phyloP scores from a whole-genome alignment of 1,139 yeast species.

The Eremothecium cymbalariae region DNA sequence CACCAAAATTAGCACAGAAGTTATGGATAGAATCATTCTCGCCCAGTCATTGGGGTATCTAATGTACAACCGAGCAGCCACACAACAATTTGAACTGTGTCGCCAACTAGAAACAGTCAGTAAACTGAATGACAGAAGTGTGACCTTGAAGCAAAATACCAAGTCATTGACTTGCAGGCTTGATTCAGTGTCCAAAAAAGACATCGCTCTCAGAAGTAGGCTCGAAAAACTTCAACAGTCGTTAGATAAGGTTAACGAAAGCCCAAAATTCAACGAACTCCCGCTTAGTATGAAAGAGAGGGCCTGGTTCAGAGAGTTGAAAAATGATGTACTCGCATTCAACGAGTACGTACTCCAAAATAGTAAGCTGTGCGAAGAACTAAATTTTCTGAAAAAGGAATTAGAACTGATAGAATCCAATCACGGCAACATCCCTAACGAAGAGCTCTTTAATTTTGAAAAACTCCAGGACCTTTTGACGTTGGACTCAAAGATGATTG shows the following conservation, averaged over 20 bases:
- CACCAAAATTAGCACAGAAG: constrained; percentile 20
- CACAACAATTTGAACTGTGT: constrained; percentile 32
- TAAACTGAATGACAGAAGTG: constrained; percentile 14
- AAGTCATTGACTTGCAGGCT: constrained; percentile 12
- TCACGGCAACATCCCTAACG: not conserved
- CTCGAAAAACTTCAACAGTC: constrained; percentile 28
- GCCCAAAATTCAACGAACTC: constrained; percentile 19
- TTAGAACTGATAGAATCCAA: constrained; percentile 7
- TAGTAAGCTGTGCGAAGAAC: constrained; percentile 19
- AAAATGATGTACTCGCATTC: constrained; percentile 28
- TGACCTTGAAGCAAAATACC: constrained; percentile 7
- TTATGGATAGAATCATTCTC: constrained; percentile 17
- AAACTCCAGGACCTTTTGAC: constrained; percentile 21
- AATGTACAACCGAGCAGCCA: constrained; percentile 29
- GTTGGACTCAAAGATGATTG: constrained; percentile 21
- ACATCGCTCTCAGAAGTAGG: constrained; percentile 28
- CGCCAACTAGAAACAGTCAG: constrained; percentile 33
- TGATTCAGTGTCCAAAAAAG: constrained; percentile 28
- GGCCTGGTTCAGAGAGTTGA: constrained; percentile 40
- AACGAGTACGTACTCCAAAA: constrained; percentile 28
- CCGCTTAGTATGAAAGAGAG: constrained; percentile 37
- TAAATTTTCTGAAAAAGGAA: constrained; percentile 19
- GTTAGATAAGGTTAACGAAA: constrained; percentile 19
- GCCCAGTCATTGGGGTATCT: constrained; percentile 24
- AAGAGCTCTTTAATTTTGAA: constrained; percentile 18